A percentile compares a stretch with the other conserved stretches of the same genome.
Evolutionary conservation across 1,284 basidiomycete species (phyloP).

Genomic region (Fomitiporia mediterranea): DNA sequence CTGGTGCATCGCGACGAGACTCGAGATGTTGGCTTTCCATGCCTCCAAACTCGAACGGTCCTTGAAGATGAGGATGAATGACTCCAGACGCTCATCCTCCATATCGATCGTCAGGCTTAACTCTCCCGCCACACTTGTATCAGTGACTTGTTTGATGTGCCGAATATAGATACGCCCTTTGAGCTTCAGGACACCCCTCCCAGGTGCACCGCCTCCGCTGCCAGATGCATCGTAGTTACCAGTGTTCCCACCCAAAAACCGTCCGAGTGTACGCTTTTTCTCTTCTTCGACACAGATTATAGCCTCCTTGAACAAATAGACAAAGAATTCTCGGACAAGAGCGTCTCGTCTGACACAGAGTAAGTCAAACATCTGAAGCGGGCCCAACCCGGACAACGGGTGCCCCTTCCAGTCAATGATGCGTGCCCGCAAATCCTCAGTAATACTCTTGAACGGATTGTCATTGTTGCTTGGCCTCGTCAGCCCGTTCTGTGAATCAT

Average conservation of each 20-base stretch:
- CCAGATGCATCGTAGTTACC: constrained; percentile 38
- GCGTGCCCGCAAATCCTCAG: constrained; percentile 81
- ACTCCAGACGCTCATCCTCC: constrained; percentile 89
- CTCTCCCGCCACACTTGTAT: constrained; percentile 73
- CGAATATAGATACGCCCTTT: constrained; percentile 94
- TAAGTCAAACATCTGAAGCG: constrained; percentile 87
- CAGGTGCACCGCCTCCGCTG: constrained; percentile 33
- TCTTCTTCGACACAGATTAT: constrained; percentile 96
- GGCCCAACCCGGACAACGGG: constrained; percentile 80
- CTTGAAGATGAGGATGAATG: constrained; percentile 92
- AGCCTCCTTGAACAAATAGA: constrained; percentile 95
- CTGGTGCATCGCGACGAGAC: constrained; percentile 66
- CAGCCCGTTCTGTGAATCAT: constrained; percentile 8
- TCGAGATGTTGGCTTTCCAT: constrained; percentile 79
- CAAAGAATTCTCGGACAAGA: constrained; percentile 86
- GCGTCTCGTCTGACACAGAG: constrained; percentile 83
- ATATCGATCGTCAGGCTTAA: constrained; percentile 91
- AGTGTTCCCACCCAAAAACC: constrained; percentile 43
- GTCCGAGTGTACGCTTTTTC: constrained; percentile 73
- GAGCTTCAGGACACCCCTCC: constrained; percentile 79
- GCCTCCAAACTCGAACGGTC: constrained; percentile 84
- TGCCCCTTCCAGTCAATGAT: constrained; percentile 95
- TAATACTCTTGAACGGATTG: constrained; percentile 73
- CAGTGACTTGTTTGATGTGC: constrained; percentile 85
- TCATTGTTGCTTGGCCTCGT: constrained; percentile 41